Conservation (phyloP, 1,284 basidiomycete genomes). For the Melampsora americana region DNA sequence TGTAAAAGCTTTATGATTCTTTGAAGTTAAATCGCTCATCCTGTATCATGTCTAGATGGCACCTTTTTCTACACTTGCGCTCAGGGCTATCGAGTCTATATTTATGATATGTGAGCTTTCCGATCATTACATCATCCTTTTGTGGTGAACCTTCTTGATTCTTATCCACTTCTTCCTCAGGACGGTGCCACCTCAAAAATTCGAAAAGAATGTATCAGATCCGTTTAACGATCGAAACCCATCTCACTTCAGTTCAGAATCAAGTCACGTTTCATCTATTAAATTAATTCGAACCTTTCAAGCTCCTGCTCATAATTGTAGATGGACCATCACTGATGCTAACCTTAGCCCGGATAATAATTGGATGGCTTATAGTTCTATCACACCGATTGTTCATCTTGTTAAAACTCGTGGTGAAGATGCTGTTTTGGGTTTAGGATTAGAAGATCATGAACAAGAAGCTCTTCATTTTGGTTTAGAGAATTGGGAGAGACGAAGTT, state of each 20-base stretch:
- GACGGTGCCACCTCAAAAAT: conserved; percentile 3
- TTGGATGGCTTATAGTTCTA: conserved; percentile 73
- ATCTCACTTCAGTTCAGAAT: not conserved
- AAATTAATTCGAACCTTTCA: conserved; percentile 56
- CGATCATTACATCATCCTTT: not conserved
- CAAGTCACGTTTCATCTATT: conserved; percentile 19
- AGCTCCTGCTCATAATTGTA: conserved; percentile 61
- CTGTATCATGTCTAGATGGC: conserved; percentile 47
- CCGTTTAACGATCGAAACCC: not conserved
- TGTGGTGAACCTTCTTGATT: not conserved
- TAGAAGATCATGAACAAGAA: conserved; percentile 44
- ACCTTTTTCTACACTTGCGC: conserved; percentile 59
- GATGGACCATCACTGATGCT: conserved; percentile 91
- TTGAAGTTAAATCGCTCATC: not conserved
- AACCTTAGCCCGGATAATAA: conserved; percentile 87
- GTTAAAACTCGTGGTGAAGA: conserved; percentile 45
- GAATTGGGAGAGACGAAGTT: not conserved
- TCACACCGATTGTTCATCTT: conserved; percentile 64
- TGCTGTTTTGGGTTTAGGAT: conserved; percentile 35
- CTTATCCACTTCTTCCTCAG: not conserved
- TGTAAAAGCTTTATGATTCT: conserved; percentile 58
- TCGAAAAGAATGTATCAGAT: conserved; percentile 2
- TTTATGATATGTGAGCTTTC: conserved; percentile 27
- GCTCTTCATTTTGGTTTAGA: conserved; percentile 2
- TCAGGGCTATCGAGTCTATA: conserved; percentile 71